Base-by-base conservation (phyloP, 192 early-diverging fungal genomes). In the Paraglomus brasilianum region DNA sequence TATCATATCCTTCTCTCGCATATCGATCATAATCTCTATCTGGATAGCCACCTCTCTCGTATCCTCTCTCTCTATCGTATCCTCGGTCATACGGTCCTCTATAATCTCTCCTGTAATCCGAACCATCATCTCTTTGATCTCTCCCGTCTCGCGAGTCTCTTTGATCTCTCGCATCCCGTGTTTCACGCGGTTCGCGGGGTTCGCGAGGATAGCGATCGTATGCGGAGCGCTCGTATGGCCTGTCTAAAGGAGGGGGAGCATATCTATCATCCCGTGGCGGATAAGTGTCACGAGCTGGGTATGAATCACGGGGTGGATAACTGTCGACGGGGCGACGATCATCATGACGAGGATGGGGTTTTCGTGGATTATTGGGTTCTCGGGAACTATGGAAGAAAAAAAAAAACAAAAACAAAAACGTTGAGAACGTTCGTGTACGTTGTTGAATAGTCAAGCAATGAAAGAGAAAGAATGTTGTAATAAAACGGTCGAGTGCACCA, bases 21-120 rank as follows among this genome's bases (percentile, higher is more conserved):
- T 39, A 38, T 4, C 64, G 45, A 30, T 66, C 64, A 50, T 66
- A 66, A 5, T 66, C 64, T 11, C 64, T 22, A 36, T 66, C 64
- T 44, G 64, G 64, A 66, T 66, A 66, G 30, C 30, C n/a, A 19
- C 9, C 39, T 50, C 64, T 22, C 30, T 66, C 64, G 38, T 66
- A 66, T 40, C 51, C 64, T 66, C 64, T 48, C 44, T 66, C 64
- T 66, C 64, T 66, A 5, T 66, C 64, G 51, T 66, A 66, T 17
- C 40, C 19, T 66, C 64, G 48, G 36, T 66, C 64, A 66, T 66
- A 66, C 5, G 64, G 15, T 7, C 45, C 30, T 39, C 64, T 46
- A 66, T 51, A 66, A 19, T 66, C 64, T 66, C 64, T 66, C 51
- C 64, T 66, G 24, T 66, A 66, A 51, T 66, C 64, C 3, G 30